Evolutionary conservation across 345 rosid species (phyloP), one percentile per base, ranked within the genome.

Genomic region (Citrus australasica): DNA sequence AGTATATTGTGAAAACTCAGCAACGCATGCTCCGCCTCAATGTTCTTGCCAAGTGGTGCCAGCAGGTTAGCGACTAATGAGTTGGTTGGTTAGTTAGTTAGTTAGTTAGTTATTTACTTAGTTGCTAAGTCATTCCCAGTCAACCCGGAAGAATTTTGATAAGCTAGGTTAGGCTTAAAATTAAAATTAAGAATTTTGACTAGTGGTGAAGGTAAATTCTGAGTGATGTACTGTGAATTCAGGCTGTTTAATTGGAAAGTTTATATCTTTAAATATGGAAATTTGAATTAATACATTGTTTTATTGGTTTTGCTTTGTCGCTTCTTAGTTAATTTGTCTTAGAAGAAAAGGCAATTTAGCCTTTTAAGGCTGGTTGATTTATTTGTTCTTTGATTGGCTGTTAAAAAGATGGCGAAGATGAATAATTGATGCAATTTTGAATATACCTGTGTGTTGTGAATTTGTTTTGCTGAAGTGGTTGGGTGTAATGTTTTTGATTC

Each of bases 41-140:
- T 87, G 98, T 94, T 37, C 93, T 94, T 21, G 92, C 98, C 48
- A 93, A 97, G 83, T 97, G 99, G 99, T 97, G 98, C 83, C 93
- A 92, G 83, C 99, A 97, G 98, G 99, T 94, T 32, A 8, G 78
- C 24, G 24, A 6, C 51, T 63, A 24, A 37, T 33, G 30, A 70
- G 42, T 48, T 71, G 32, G 76, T 38, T 38, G 7, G 42, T 38
- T 38, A 9, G 42, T 38, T 38, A 14, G 42, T 38, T 38, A 9
- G 42, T 38, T 38, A 14, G 48, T 72, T 60, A 8, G 51, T 42
- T 42, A 2, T 46, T 51, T 71, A 32, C 67, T 73, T 58, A n/a
- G 48, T 72, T 59, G 9, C 19, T 30, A 19, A 48, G 60, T 66
- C 25, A 66, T 42, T 66, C 46, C 69, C 22, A 30, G 67, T 69